Base-by-base conservation (phyloP, 768 basidiomycete species). In the Leccinum rimulosum region DNA sequence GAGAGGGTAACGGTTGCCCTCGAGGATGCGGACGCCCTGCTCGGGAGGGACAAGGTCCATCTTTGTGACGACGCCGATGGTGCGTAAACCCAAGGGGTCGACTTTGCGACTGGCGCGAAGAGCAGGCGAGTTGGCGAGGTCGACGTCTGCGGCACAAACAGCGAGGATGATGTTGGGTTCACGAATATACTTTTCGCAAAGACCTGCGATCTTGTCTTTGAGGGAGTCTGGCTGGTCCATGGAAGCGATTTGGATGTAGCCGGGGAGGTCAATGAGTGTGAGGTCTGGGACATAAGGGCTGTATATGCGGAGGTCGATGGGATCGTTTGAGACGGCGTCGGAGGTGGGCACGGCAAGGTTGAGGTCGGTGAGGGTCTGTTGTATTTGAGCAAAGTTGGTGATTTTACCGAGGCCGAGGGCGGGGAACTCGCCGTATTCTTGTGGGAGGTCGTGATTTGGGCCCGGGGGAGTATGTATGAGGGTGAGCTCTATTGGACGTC, bases 151-250 rank as follows among this genome's bases (percentile, higher is more conserved):
- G 8, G 97, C 92, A 70, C 97, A 99, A 17, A 99, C 93, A 5
- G 97, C 96, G n/a, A 99, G 84, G 66, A 98, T 90, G 73, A 99
- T 94, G 73, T 99, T 99, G n/a, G 97, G 96, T 71, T 98, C 94
- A n/a, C 92, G 86, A 67, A 99, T 99, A 73, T 99, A 99, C 70
- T 88, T 92, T 57, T 98, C 97, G 74, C 97, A 98, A 1, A 99
- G 79, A 9, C 71, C 67, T 0, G 90, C 79, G 61, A 99, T 96
- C 74, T 98, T 96, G 68, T 96, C 93, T 71, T 93, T 97, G 61
- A 99, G 82, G 19, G 82, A 80, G 63, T 98, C 95, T 0, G 97
- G 97, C 70, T 99, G 97, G 77, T 99, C 96, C 76, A 98, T 77
- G 49, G 92, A 94, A 5, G 91, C 80, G 47, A 98, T 91, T 70